Evolutionary conservation across 2,329 filamentous ascomycete genomes (phyloP).

Genomic region (Whalleya microplaca): DNA sequence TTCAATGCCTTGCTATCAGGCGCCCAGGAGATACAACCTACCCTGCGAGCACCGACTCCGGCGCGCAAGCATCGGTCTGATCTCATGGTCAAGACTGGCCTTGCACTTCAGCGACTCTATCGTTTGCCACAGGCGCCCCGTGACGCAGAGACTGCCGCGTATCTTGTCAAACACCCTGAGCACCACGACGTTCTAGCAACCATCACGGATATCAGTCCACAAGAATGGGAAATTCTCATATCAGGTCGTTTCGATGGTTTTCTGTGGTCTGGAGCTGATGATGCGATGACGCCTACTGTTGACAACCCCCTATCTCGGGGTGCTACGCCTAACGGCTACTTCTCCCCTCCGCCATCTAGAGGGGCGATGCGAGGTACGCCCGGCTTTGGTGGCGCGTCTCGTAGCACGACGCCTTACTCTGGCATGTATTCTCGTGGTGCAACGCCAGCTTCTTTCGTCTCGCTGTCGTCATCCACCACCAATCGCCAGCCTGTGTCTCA

Average conservation of each 20-base stretch:
- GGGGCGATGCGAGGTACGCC: conserved; percentile 46
- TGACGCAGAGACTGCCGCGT: conserved; percentile 84
- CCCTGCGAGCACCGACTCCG: conserved; percentile 70
- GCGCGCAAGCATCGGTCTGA: conserved; percentile 68
- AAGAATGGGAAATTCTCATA: conserved; percentile 96
- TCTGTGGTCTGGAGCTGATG: conserved; percentile 84
- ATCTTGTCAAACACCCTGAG: conserved; percentile 78
- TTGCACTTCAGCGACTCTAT: conserved; percentile 85
- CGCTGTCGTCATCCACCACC: conserved; percentile 44
- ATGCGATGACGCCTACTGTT: conserved; percentile 42
- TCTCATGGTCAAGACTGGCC: conserved; percentile 73
- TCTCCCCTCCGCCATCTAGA: conserved; percentile 45
- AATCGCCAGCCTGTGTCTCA: conserved; percentile 72
- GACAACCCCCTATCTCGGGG: conserved; percentile 53
- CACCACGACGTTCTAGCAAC: conserved; percentile 88
- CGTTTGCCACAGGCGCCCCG: conserved; percentile 73
- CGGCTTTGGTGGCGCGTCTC: conserved; percentile 44
- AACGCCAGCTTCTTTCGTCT: conserved; percentile 55
- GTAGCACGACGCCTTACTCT: conserved; percentile 53
- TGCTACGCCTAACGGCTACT: conserved; percentile 57
- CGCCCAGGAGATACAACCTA: conserved; percentile 58
- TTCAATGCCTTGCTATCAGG: conserved; percentile 80
- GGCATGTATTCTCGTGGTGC: conserved; percentile 57
- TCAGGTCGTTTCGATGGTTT: conserved; percentile 96
- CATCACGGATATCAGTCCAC: conserved; percentile 81